Conservation (phyloP, 805 yeast species). For the Spathaspora hagerdaliae region DNA sequence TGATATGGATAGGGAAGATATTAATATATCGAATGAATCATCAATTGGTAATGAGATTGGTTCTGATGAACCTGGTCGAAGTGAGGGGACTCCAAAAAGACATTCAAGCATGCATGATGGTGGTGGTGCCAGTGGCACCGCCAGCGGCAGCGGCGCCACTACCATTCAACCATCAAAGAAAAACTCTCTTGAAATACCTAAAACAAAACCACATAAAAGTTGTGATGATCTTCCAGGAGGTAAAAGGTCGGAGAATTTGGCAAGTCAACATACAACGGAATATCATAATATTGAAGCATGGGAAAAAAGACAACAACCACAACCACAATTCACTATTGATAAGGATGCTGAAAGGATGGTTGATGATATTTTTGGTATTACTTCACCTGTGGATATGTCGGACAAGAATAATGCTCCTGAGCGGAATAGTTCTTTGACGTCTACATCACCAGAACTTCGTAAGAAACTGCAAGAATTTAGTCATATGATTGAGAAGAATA, state of each 20-base stretch:
- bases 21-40: neutral
- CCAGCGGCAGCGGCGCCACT: no score
- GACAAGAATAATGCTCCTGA: no score
- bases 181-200: neutral
- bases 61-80: neutral
- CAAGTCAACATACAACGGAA: conserved; percentile 4
- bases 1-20: conserved; percentile 13
- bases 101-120: neutral
- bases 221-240: neutral
- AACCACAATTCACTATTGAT: conserved; percentile 15
- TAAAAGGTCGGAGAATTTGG: neutral
- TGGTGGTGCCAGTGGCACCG: no score
- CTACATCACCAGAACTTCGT: no score
- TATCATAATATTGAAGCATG: conserved; percentile 35
- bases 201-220: neutral
- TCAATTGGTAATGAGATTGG: neutral
- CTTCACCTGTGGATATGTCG: neutral
- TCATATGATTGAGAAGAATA: no score
- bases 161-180: neutral
- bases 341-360: conserved; percentile 33
- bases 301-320: conserved; percentile 18
- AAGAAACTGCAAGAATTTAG: no score
- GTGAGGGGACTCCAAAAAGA: neutral
- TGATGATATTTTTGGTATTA: conserved; percentile 32
- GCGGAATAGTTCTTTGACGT: no score